Percentiles rank a stretch among this genome's conserved stretches.
These are phyloP conservation scores for Pichia sp. DNA, from an alignment of 1,139 yeast species.

Conservation along the genomic window DNA sequence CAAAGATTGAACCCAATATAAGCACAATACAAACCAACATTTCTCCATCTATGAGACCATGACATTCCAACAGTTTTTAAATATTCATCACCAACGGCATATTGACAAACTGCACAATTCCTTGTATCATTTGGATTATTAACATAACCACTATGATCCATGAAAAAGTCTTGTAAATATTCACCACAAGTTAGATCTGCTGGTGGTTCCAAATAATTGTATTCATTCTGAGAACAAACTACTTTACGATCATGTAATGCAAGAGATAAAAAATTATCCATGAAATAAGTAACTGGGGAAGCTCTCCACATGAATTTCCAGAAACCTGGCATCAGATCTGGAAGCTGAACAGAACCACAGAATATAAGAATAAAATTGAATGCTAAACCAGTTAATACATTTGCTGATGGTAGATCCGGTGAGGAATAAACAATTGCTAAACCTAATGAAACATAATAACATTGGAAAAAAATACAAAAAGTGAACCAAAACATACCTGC, in stretches of 20 bases:
- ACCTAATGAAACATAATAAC: slow-evolving; percentile 49
- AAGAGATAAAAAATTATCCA: slow-evolving; percentile 47
- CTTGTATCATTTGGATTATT: slow-evolving; percentile 43
- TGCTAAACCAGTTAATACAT: slow-evolving; percentile 46
- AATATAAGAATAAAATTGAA: slow-evolving; percentile 49
- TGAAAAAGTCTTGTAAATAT: slow-evolving; percentile 36
- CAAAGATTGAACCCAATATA: slow-evolving; percentile 46
- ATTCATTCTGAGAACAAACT: slow-evolving; percentile 44
- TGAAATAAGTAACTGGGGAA: slow-evolving; percentile 61
- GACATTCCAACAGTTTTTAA: slow-evolving; percentile 39
- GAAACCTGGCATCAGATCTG: slow-evolving; percentile 53
- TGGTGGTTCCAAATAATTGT: slow-evolving; percentile 48
- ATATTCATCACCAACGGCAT: slow-evolving; percentile 48
- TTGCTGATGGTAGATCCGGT: slow-evolving; percentile 57
- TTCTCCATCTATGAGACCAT: slow-evolving; percentile 54
- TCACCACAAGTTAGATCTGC: slow-evolving; percentile 49
- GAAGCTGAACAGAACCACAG: slow-evolving; percentile 60
- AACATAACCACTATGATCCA: slow-evolving; percentile 45
- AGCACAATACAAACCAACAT: slow-evolving; percentile 55
- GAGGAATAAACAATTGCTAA: slow-evolving; percentile 47
- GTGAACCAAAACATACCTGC: slow-evolving; percentile 50
- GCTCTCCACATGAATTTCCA: slow-evolving; percentile 66
- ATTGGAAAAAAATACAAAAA: slow-evolving; percentile 47
- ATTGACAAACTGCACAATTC: slow-evolving; percentile 54
- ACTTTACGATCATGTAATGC: slow-evolving; percentile 51